phyloP scores from a whole-genome alignment of 768 basidiomycete genomes.

The Clitopilus passeckerianus region DNA sequence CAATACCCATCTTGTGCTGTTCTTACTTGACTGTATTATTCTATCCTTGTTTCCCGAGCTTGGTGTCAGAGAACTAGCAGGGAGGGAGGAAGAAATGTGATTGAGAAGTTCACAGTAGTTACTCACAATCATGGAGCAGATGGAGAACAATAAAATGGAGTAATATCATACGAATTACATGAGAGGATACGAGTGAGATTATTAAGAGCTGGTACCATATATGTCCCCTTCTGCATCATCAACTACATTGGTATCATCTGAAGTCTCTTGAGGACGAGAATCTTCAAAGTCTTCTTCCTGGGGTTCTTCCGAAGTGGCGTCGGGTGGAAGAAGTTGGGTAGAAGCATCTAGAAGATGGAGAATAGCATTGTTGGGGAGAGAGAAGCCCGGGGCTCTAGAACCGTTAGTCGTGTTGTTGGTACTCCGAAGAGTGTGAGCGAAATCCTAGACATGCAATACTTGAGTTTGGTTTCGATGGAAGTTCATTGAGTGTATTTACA shows the following conservation, averaged over 20 bases:
- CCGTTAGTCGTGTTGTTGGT: neutral
- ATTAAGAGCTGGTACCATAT: too few relatives aligned
- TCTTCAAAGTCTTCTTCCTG: neutral
- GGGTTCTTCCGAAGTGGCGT: too few relatives aligned
- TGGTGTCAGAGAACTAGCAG: slow-evolving; percentile 13
- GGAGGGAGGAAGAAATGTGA: neutral
- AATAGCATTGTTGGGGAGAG: neutral
- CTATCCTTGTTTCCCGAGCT: slow-evolving; percentile 77
- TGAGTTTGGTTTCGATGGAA: neutral
- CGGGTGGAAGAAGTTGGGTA: neutral
- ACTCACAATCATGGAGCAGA: too few relatives aligned
- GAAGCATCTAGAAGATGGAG: neutral
- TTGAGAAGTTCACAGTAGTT: neutral
- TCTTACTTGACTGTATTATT: slow-evolving; percentile 72
- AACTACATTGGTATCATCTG: too few relatives aligned
- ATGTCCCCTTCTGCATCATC: too few relatives aligned
- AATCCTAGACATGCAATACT: neutral
- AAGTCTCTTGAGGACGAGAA: too few relatives aligned
- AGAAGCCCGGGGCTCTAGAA: neutral
- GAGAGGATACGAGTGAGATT: too few relatives aligned
- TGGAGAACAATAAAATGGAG: too few relatives aligned
- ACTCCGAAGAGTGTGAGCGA: neutral
- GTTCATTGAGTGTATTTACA: neutral
- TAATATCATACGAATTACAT: too few relatives aligned
- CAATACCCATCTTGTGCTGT: slow-evolving; percentile 73